phyloP scores from a whole-genome alignment of 2,329 filamentous ascomycete genomes.

The Fusarium pseudocircinatum region DNA sequence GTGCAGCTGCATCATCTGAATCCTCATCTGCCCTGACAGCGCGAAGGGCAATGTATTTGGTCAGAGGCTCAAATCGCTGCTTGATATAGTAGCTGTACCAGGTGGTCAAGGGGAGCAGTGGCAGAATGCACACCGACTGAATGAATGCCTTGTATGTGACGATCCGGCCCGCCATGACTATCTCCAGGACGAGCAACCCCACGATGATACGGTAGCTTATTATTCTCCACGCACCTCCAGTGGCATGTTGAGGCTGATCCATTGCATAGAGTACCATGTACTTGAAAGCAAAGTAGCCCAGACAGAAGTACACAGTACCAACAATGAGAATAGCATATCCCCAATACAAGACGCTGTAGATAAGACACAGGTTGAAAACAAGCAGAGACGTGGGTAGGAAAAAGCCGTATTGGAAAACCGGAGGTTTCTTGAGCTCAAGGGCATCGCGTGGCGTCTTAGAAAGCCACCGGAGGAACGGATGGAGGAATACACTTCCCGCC shows the following conservation, averaged over 20 bases:
- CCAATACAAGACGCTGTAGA: slow-evolving; percentile 86
- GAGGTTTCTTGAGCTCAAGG: slow-evolving; percentile 81
- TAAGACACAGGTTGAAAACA: slow-evolving; percentile 93
- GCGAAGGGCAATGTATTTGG: slow-evolving; percentile 89
- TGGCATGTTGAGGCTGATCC: slow-evolving; percentile 95
- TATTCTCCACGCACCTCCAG: slow-evolving; percentile 94
- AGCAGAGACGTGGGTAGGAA: slow-evolving; percentile 92
- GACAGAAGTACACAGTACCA: slow-evolving; percentile 82
- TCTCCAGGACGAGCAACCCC: slow-evolving; percentile 86
- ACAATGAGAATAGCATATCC: slow-evolving; percentile 85
- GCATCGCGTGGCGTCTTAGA: slow-evolving; percentile 92
- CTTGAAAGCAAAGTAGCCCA: slow-evolving; percentile 92
- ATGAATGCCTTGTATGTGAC: slow-evolving; percentile 78
- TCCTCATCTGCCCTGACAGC: slow-evolving; percentile 75
- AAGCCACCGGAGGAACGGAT: slow-evolving; percentile 79
- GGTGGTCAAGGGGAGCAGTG: slow-evolving; percentile 80
- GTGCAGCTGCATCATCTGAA: slow-evolving; percentile 47
- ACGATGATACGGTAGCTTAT: slow-evolving; percentile 92
- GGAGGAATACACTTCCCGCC: slow-evolving; percentile 84
- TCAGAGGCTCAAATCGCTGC: slow-evolving; percentile 85
- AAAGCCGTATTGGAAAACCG: slow-evolving; percentile 94
- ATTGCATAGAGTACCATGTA: slow-evolving; percentile 98
- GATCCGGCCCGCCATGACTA: slow-evolving; percentile 89
- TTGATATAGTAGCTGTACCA: slow-evolving; percentile 91
- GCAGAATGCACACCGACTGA: slow-evolving; percentile 76